Base-by-base conservation (phyloP, 352 stramenopile genomes). In the Stramenopiles sp. region DNA sequence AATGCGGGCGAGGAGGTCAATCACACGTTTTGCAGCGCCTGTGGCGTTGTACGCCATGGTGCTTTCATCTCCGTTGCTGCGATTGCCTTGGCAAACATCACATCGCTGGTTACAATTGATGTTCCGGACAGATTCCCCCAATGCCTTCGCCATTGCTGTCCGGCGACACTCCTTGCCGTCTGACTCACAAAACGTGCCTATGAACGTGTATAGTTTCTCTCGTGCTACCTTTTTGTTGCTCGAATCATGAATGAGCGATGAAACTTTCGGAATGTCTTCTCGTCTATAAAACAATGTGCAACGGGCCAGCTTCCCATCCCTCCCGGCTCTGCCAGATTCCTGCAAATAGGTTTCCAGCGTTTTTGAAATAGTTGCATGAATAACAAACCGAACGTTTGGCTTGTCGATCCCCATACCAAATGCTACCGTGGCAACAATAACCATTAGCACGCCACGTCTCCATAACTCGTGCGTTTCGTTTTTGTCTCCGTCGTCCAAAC, bases 301-400 rank as follows among this genome's bases (percentile, higher is more conserved):
- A n/a, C 87, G 82, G 1, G 86, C 82, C 4, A 87, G 77, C 0
- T 90, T 78, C 2, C 94, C 94, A 81, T 98, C 94, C 34, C 94
- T 84, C 43, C 95, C 95, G 48, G 90, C 95, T 68, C 95, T 83
- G 1, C 95, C 95, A 6, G 87, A 92, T 82, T 99, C 93, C 82
- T 98, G 94, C 77, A 96, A 98, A 78, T 98, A 98, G 0, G 88
- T 92, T 83, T 98, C 94, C 37, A 98, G 80, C 3, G 86, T 94
- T 68, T 91, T 92, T n/a, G 89, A 78, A 37, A 92, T 77, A 0
- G 77, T 85, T 79, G 82, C 87, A 81, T 94, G 89, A 36, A 93
- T 81, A 4, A 96, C 88, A 79, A 89, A 92, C 33, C 88, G 87
- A 49, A 94, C 88, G 68, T 94, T 85, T 2, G 90, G 88, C 73